These are phyloP conservation scores for Gracilariopsis chorda DNA, from an alignment of 23 red algal species.

Conservation along the genomic window DNA sequence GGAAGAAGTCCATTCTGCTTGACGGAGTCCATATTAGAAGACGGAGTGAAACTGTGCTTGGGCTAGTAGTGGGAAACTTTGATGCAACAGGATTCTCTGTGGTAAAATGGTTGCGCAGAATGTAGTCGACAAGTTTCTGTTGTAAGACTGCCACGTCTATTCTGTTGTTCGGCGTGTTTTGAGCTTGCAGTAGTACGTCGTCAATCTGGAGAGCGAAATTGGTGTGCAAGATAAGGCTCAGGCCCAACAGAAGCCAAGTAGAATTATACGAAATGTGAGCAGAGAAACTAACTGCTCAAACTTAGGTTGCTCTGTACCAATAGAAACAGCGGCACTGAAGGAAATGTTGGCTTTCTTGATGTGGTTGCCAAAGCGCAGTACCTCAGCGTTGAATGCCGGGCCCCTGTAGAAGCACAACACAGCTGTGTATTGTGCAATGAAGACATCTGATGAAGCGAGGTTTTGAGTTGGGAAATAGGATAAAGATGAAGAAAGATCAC, in stretches of 20 bases:
- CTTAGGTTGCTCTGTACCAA: background rate
- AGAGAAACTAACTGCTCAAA: conserved; percentile 8
- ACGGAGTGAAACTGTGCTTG: background rate
- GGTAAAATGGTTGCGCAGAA: background rate
- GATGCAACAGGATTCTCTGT: background rate
- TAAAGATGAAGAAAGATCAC: background rate
- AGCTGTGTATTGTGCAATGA: background rate
- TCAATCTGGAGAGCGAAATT: conserved; percentile 23
- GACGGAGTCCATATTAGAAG: background rate
- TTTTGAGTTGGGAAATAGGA: background rate
- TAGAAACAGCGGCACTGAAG: background rate
- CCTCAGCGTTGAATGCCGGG: background rate
- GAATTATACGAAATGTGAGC: conserved; percentile 28
- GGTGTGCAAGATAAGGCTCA: conserved; percentile 18
- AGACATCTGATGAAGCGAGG: background rate
- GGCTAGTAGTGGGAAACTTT: background rate
- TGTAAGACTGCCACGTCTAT: background rate
- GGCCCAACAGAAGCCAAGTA: conserved; percentile 20
- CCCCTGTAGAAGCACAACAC: background rate
- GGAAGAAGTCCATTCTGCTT: conserved; percentile 17
- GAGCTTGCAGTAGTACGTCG: background rate
- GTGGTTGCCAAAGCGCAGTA: background rate
- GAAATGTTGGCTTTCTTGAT: background rate
- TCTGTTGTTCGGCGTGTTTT: background rate
- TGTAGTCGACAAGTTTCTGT: conserved; percentile 8